phyloP scores from a whole-genome alignment of 257 asterid genomes.

The Solanum megistacrolobum region DNA sequence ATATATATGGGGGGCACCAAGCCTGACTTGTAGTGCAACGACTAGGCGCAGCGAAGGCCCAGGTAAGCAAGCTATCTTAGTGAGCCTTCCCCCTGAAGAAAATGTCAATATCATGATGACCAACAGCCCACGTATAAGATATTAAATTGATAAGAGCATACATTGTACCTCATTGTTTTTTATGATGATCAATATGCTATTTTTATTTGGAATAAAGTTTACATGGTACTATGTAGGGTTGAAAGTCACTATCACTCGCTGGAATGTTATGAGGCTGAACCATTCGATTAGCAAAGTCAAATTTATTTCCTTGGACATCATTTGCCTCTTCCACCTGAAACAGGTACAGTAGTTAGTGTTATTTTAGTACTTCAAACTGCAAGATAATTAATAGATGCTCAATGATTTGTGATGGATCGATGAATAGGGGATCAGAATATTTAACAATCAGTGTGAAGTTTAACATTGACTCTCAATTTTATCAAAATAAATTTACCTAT shows the following conservation, averaged over 20 bases:
- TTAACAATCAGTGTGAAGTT: background rate
- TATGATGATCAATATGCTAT: background rate
- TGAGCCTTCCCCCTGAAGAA: background rate
- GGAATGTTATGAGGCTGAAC: background rate
- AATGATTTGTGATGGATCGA: background rate
- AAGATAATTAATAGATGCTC: background rate
- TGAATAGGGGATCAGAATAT: background rate
- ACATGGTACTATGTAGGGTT: background rate
- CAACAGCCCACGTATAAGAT: background rate
- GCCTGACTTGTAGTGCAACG: background rate
- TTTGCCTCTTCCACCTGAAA: background rate
- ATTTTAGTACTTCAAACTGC: background rate
- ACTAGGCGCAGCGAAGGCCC: background rate
- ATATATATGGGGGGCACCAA: background rate
- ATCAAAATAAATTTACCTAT: background rate
- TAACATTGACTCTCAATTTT: background rate
- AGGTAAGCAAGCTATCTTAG: background rate
- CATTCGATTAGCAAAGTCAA: background rate
- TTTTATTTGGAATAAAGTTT: background rate
- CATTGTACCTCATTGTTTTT: background rate
- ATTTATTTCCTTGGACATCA: background rate
- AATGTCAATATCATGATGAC: background rate
- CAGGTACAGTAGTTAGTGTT: background rate
- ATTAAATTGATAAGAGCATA: background rate
- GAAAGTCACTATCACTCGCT: slow-evolving; percentile 4